Evolutionary conservation across 352 stramenopile genomes (phyloP).

Genomic region (Phytophthora palmivora): DNA sequence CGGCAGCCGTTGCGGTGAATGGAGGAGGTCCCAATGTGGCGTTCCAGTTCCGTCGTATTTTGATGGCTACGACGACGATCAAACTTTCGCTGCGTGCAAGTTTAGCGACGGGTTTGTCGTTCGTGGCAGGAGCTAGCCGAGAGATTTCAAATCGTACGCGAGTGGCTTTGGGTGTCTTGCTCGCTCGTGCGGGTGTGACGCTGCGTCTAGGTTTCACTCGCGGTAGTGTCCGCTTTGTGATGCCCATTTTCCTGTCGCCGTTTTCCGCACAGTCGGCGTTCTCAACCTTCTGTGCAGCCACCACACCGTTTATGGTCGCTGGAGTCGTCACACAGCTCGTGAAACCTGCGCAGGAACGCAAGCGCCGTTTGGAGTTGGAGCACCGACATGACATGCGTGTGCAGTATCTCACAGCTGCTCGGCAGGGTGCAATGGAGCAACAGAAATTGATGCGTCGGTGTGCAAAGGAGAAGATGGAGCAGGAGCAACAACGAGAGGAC

Average conservation of each 20-base stretch:
- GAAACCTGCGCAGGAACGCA: constrained; percentile 68
- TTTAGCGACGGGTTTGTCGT: constrained; percentile 53
- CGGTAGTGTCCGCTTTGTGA: constrained; percentile 81
- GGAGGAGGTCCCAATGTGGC: constrained; percentile 61
- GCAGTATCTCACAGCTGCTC: constrained; percentile 65
- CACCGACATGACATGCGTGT: constrained; percentile 52
- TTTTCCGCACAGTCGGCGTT: constrained; percentile 74
- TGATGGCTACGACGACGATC: constrained; percentile 45
- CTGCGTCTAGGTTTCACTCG: constrained; percentile 77
- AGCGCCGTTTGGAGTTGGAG: constrained; percentile 55
- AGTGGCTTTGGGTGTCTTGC: constrained; percentile 63
- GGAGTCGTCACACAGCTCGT: constrained; percentile 73
- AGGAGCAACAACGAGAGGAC: constrained; percentile 51
- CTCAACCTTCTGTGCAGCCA: constrained; percentile 78
- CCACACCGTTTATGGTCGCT: constrained; percentile 71
- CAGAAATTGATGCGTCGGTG: constrained; percentile 76
- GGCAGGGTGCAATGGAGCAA: constrained; percentile 64
- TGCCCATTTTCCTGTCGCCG: constrained; percentile 83
- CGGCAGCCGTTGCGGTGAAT: constrained; percentile 55
- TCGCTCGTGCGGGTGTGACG: constrained; percentile 64
- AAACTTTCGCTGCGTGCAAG: constrained; percentile 68
- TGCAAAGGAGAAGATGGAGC: constrained; percentile 65
- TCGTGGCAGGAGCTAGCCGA: constrained; percentile 59
- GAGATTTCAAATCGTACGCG: constrained; percentile 68
- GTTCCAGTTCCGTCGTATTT: constrained; percentile 53